Evolutionary conservation across 768 basidiomycete genomes (phyloP).

Genomic region (Amanita molliuscula): DNA sequence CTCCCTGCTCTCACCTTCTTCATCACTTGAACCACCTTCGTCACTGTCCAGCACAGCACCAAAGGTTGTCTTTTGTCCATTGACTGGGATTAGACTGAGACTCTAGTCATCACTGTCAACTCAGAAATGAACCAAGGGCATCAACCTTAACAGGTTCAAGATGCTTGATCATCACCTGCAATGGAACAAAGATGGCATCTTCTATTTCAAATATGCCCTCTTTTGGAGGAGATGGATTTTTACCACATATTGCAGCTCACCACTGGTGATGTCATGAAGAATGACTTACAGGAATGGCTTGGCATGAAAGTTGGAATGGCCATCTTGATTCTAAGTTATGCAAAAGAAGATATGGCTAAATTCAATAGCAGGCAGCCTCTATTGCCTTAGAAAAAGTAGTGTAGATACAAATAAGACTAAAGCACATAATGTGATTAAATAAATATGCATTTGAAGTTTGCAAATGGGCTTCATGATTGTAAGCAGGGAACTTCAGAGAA

Average conservation of each 20-base stretch:
- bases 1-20: no score
- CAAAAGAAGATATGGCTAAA: no score
- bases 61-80: no score
- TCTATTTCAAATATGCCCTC: conserved; percentile 1
- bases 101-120: no score
- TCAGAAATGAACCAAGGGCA: no score
- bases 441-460: conserved; percentile 2
- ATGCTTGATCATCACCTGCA: conserved; percentile 36
- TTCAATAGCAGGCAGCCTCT: no score
- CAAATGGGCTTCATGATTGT: background rate
- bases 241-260: conserved; percentile 1
- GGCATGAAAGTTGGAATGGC: conserved; percentile 2
- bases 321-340: background rate
- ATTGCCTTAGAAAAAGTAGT: background rate
- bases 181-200: conserved; percentile 25
- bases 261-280: background rate
- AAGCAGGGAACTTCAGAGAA: background rate
- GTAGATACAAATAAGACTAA: conserved; percentile 1
- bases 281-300: conserved; percentile 4
- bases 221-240: conserved; percentile 1
- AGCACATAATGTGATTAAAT: background rate
- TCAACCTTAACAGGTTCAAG: no score
- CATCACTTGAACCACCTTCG: no score
- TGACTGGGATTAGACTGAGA: no score
- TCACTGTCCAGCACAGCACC: no score